These are phyloP conservation scores for Zopfochytrium polystomum DNA, from an alignment of 371 early-diverging fungal genomes.

Conservation along the genomic window DNA sequence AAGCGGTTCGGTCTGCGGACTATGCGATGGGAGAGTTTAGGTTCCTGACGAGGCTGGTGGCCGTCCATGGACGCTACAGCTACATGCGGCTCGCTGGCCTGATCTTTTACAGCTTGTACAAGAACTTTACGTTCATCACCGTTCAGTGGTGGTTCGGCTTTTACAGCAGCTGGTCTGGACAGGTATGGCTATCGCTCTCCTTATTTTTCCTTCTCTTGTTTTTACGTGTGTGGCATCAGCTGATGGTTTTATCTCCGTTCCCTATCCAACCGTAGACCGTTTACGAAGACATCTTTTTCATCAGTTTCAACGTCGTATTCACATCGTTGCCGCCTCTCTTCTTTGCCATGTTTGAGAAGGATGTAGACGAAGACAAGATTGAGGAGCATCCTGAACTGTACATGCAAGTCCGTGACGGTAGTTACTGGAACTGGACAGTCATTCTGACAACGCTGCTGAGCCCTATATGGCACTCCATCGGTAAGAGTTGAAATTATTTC, in stretches of 20 bases:
- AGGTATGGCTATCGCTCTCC: constrained; percentile 24
- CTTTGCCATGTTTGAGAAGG: constrained; percentile 71
- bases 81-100: constrained; percentile 50
- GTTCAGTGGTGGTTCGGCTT: constrained; percentile 90
- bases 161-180: constrained; percentile 72
- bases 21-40: constrained; percentile 64
- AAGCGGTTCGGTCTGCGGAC: constrained; percentile 64
- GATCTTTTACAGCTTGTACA: constrained; percentile 52
- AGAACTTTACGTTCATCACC: constrained; percentile 89
- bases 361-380: constrained; percentile 29
- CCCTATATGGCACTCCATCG: constrained; percentile 30
- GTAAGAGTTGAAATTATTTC: constrained; percentile 4
- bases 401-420: constrained; percentile 20
- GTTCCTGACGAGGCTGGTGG: constrained; percentile 45
- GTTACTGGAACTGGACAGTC: constrained; percentile 32
- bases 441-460: constrained; percentile 15
- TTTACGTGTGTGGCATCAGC: background rate
- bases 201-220: constrained; percentile 8
- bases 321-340: constrained; percentile 71
- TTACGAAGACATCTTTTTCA: constrained; percentile 69
- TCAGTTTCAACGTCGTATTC: constrained; percentile 79
- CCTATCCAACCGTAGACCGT: constrained; percentile 42
- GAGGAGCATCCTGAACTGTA: constrained; percentile 35
- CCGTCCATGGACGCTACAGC: constrained; percentile 59
- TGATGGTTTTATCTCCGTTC: background rate